Base-by-base conservation (phyloP, 768 basidiomycete genomes). In the Mycena vulgaris region DNA sequence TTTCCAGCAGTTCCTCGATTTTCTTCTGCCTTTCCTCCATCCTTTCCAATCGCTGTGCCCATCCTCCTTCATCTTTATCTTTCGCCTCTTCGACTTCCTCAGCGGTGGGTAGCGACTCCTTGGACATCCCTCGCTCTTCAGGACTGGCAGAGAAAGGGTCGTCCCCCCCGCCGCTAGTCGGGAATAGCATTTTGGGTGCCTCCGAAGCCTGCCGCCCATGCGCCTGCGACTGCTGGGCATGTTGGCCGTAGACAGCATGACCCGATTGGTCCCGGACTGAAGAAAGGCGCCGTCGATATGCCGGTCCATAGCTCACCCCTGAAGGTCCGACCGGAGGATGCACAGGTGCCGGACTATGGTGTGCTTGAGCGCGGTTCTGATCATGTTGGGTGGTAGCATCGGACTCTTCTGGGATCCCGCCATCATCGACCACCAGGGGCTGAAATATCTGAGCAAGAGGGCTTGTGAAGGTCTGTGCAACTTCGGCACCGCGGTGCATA, bases 381-480 rank as follows among this genome's bases (percentile, higher is more conserved):
- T 48, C 23, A n/a, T 49, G 47, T 3, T 55, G 64, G 53, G 33
- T 75, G n/a, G n/a, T n/a, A 11, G 56, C 63, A 11, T n/a, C n/a
- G n/a, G 58, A 66, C 17, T 83, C 80, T 64, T 84, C 82, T 2
- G 76, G 75, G 10, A 81, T 80, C 23, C 83, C 79, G 2, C 64
- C 68, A 66, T 89, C 87, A 58, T 90, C 88, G 19, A 92, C 80
- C 8, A 89, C 61, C 23, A 94, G 70, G 16, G 93, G 92, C 63
- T 91, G 91, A 77, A 88, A 95, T 17, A 93, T 83, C 76, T 93
- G 92, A 2, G 92, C 92, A 4, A 95, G 84, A 19, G 94, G 93
- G 75, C 91, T 92, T 11, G 83, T 76, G 33, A 83, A 82, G 56
- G 79, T 83, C 21, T 86, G 85, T 2, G 79, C 73, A 21, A 75